Base-by-base conservation (phyloP, 257 asterid species). In the Solanum peruvianum region DNA sequence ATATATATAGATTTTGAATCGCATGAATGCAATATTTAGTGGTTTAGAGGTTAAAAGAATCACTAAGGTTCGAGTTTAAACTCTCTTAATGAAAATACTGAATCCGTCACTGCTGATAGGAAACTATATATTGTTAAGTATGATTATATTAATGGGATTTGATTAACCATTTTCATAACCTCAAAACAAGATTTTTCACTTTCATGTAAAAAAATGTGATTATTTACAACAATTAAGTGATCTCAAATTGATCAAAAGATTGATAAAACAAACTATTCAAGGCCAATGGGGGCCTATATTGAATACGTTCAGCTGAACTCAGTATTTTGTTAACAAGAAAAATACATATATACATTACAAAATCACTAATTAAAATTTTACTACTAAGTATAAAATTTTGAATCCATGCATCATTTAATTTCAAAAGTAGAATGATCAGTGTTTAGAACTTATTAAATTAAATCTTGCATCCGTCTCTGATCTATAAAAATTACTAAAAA, bases 41-140 rank as follows among this genome's bases (percentile, higher is more conserved):
- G 4, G 66, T 56, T 56, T 56, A 56, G 64, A 56, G 0, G n/a
- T 56, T 56, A 10, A 56, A 56, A 56, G 3, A 5, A 33, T 37
- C 39, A 37, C 39, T 37, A 37, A 1, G 39, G 1, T 56, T 5
- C 0, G 20, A 56, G 25, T 56, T 20, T 56, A 56, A 56, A 56
- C 25, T 56, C 66, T 0, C 0, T 56, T 56, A 56, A 56, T 56
- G 12, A 56, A 56, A 56, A 56, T 56, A 2, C 25, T 56, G 0
- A 2, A 56, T 56, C 11, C 11, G 5, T 20, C 11, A 56, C 64
- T 56, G 64, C n/a, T 49, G 7, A 56, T 56, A 20, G 64, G 1
- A 60, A 60, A 10, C 69, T 10, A 62, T 62, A n/a, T 62, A 10
- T 23, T 62, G 69, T 10, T 62, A 62, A 62, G 69, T 10, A 62